Evolutionary conservation across 2,329 filamentous ascomycete species (phyloP).

Genomic region (Thielaviopsis euricoi): DNA sequence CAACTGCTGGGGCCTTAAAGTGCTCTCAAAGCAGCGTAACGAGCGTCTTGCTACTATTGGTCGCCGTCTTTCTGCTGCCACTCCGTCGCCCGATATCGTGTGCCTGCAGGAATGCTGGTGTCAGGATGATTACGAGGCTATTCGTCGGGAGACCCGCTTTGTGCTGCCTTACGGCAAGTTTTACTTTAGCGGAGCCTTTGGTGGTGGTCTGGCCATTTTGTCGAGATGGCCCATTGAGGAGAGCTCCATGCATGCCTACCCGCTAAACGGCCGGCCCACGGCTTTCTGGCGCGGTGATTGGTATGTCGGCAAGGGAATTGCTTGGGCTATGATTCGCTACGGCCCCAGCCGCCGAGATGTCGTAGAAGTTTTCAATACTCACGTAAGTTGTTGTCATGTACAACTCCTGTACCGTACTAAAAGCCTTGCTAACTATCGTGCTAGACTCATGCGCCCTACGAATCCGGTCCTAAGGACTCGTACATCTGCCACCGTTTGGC

Average conservation of each 20-base stretch:
- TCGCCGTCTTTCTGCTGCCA: conserved; percentile 51
- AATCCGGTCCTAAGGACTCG: conserved; percentile 59
- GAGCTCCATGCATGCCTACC: conserved; percentile 70
- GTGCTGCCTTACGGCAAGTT: conserved; percentile 84
- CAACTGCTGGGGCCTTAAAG: conserved; percentile 96
- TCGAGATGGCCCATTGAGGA: conserved; percentile 87
- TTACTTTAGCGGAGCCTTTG: conserved; percentile 79
- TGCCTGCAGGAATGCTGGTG: conserved; percentile 95
- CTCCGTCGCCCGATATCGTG: conserved; percentile 65
- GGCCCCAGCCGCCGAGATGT: conserved; percentile 48
- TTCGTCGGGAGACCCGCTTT: conserved; percentile 54
- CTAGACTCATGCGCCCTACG: conserved; percentile 69
- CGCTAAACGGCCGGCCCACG: conserved; percentile 83
- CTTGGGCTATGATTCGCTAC: conserved; percentile 61
- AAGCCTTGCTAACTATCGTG: background rate
- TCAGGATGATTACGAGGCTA: conserved; percentile 63
- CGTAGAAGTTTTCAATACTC: conserved; percentile 84
- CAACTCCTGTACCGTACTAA: background rate
- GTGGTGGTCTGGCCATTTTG: conserved; percentile 74
- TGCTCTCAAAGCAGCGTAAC: conserved; percentile 59
- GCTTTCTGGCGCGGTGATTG: conserved; percentile 92
- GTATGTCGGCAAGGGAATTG: conserved; percentile 91
- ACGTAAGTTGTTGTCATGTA: conserved; percentile 33
- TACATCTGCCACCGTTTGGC: conserved; percentile 83
- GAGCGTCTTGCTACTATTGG: conserved; percentile 75